Base-by-base conservation (phyloP, 495 filamentous ascomycete genomes). In the Amniculicola lignicola region DNA sequence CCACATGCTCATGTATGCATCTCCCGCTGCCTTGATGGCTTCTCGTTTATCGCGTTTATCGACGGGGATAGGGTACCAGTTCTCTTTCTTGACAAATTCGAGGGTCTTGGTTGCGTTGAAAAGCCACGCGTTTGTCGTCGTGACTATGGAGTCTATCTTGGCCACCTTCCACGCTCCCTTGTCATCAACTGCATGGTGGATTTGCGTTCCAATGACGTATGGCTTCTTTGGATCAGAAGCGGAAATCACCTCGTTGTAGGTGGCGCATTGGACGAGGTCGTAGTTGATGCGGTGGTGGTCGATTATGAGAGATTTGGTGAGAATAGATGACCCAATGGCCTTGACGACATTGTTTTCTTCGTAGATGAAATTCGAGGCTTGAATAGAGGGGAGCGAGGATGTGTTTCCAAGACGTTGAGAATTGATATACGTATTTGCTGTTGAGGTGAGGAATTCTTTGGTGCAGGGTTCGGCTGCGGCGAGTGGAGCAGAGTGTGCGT, bases 81-180 rank as follows among this genome's bases (percentile, higher is more conserved):
- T 67, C 62, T 77, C 73, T 33, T 63, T 41, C 12, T 61, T 53
- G 4, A 75, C 72, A 66, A 72, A 77, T 15, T 67, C 51, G 33
- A 75, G 71, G 14, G 77, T 79, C n/a, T 70, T 69, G 12, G 72
- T 72, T 0, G 76, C 76, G 58, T 79, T 75, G 68, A 79, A 79
- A 11, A 75, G 65, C 76, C 77, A 78, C 57, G 75, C 69, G 39
- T 72, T 72, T 11, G 67, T 67, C 19, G 69, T 69, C 7, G 71
- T 72, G 39, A 72, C 67, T 15, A 80, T 67, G 2, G 68, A 59
- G 59, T 78, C 77, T 28, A 78, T 63, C 0, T 16, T 24, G 4
- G 5, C 22, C 3, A 60, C 22, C n/a, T n/a, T n/a, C n/a, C n/a
- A n/a, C n/a, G n/a, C n/a, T n/a, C n/a, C n/a, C 24, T 54, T 68